phyloP scores from a whole-genome alignment of 345 rosid species.

The Durio zibethinus region DNA sequence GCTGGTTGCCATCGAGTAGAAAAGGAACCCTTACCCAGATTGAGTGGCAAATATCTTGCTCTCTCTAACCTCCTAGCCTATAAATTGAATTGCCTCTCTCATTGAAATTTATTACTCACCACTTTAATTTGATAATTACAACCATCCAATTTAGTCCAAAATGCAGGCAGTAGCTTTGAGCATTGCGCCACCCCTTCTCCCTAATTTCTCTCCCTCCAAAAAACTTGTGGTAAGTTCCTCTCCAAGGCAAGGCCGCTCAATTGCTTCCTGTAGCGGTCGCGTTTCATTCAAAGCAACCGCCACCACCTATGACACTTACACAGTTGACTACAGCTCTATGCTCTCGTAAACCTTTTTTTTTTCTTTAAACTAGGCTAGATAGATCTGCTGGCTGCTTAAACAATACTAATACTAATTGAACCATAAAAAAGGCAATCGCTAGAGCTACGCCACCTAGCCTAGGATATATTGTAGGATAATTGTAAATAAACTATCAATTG shows the following conservation, averaged over 20 bases:
- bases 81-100: neutral
- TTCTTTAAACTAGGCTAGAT: neutral
- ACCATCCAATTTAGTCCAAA: neutral
- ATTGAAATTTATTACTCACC: neutral
- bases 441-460: too few relatives aligned
- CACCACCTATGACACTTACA: slow-evolving; percentile 27
- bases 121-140: neutral
- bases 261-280: neutral
- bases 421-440: too few relatives aligned
- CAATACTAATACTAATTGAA: too few relatives aligned
- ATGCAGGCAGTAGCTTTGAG: slow-evolving; percentile 38
- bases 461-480: too few relatives aligned
- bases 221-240: neutral
- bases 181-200: slow-evolving; percentile 28
- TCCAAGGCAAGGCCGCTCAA: slow-evolving; percentile 14
- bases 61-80: neutral
- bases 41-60: slow-evolving; percentile 22
- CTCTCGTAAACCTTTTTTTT: slow-evolving; percentile 39
- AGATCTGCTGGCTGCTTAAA: too few relatives aligned
- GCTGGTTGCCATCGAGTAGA: too few relatives aligned
- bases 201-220: slow-evolving; percentile 19
- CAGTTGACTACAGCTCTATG: slow-evolving; percentile 48
- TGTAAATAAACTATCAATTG: too few relatives aligned
- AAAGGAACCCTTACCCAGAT: slow-evolving; percentile 19
- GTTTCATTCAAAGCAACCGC: slow-evolving; percentile 30